phyloP scores from a whole-genome alignment of 2,329 filamentous ascomycete species.

The Fusarium brachygibbosum region DNA sequence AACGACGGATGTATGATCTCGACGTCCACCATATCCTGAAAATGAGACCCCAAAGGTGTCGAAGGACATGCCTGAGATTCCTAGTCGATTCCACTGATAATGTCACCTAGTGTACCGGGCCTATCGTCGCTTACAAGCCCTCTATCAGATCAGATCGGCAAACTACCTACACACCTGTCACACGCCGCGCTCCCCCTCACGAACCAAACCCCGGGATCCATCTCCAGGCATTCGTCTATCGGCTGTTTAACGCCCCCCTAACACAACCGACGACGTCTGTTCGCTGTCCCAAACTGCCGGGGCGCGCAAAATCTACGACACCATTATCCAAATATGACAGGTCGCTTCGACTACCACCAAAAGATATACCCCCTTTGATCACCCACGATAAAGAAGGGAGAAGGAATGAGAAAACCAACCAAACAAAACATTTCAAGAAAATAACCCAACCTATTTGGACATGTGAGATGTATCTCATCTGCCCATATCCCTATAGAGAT shows the following conservation, averaged over 20 bases:
- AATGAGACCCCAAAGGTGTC: background rate
- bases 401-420: slow-evolving; percentile 20
- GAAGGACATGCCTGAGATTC: slow-evolving; percentile 26
- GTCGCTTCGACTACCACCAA: slow-evolving; percentile 32
- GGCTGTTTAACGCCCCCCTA: slow-evolving; percentile 33
- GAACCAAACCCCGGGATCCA: slow-evolving; percentile 35
- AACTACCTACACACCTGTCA: slow-evolving; percentile 37
- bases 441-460: slow-evolving; percentile 15
- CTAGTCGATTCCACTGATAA: slow-evolving; percentile 14
- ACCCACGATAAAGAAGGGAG: slow-evolving; percentile 22
- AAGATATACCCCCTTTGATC: slow-evolving; percentile 26
- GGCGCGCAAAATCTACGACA: slow-evolving; percentile 28
- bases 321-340: slow-evolving; percentile 38
- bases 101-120: slow-evolving; percentile 22
- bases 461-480: slow-evolving; percentile 18
- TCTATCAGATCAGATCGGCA: slow-evolving; percentile 37
- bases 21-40: background rate
- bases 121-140: slow-evolving; percentile 22
- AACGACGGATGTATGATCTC: slow-evolving; percentile 1
- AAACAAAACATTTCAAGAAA: slow-evolving; percentile 8
- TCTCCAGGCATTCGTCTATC: slow-evolving; percentile 43
- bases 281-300: slow-evolving; percentile 40
- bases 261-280: slow-evolving; percentile 37
- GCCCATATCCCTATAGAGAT: slow-evolving; percentile 33
- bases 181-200: slow-evolving; percentile 15